Percentiles rank a stretch among this genome's conserved stretches.
Evolutionary conservation across 2,329 filamentous ascomycete species (phyloP).

Genomic region (Rhinocladiella similis): DNA sequence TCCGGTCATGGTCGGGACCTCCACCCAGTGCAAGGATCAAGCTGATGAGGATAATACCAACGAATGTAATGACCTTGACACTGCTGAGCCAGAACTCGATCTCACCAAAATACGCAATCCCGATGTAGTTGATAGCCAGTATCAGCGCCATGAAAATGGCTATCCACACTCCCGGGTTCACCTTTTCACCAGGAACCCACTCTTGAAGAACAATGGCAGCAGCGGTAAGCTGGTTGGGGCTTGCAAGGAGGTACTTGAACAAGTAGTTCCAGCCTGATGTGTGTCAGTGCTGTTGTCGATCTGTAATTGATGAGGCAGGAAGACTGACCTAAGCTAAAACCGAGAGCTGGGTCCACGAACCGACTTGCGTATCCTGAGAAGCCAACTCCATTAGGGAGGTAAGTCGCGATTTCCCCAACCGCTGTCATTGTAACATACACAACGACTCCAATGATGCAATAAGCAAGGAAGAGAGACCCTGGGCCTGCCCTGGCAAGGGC

Average conservation of each 20-base stretch:
- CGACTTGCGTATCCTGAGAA: conserved; percentile 89
- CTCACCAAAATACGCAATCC: conserved; percentile 52
- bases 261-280: conserved; percentile 36
- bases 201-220: conserved; percentile 47
- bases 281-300: not conserved
- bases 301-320: not conserved
- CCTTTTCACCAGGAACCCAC: conserved; percentile 32
- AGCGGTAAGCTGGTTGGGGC: conserved; percentile 49
- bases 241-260: conserved; percentile 49
- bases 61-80: conserved; percentile 52
- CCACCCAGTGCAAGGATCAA: conserved; percentile 50
- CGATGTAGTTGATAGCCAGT: conserved; percentile 42
- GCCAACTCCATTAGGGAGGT: conserved; percentile 85
- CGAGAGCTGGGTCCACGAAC: conserved; percentile 76
- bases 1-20: conserved; percentile 45
- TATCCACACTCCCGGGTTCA: conserved; percentile 43
- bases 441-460: conserved; percentile 77
- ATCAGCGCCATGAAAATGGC: conserved; percentile 33
- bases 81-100: conserved; percentile 53
- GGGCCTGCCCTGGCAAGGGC: conserved; percentile 72
- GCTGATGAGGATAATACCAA: conserved; percentile 51
- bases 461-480: conserved; percentile 75
- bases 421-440: conserved; percentile 89
- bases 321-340: conserved; percentile 30
- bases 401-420: conserved; percentile 83